Percentiles rank a stretch among this genome's conserved stretches.
phyloP scores from a whole-genome alignment of 2,329 filamentous ascomycete species.

The Scedosporium apiospermum region DNA sequence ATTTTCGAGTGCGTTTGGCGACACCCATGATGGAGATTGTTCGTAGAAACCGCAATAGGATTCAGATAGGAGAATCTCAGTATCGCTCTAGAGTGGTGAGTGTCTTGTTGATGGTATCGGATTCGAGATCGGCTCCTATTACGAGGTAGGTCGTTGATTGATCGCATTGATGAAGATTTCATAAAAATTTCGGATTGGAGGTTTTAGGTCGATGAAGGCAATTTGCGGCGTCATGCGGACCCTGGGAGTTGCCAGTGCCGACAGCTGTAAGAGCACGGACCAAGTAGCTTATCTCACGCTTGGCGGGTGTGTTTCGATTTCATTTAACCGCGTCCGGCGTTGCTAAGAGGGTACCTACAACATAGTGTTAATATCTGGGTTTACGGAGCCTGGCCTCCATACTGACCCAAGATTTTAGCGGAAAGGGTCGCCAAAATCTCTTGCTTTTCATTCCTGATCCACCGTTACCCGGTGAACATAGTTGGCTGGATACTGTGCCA shows the following conservation, averaged over 20 bases:
- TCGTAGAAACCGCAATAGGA: not conserved
- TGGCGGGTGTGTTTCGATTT: constrained; percentile 4
- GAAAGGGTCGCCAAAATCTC: not conserved
- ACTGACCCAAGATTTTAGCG: not conserved
- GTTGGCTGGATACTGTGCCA: not conserved
- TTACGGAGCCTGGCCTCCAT: not conserved
- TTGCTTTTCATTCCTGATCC: not conserved
- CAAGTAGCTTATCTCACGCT: not conserved
- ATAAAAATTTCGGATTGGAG: constrained; percentile 6
- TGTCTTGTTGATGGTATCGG: too few species aligned
- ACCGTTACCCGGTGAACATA: not conserved
- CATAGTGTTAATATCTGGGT: not conserved
- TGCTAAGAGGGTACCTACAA: not conserved
- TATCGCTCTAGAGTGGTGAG: too few species aligned
- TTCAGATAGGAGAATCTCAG: not conserved
- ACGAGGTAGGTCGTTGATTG: not conserved
- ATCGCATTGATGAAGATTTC: not conserved
- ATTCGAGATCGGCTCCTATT: too few species aligned
- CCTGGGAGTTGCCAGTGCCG: not conserved
- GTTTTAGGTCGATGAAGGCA: constrained; percentile 9
- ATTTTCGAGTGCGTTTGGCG: constrained; percentile 86
- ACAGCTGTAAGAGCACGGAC: not conserved
- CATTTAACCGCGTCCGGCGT: constrained; percentile 4
- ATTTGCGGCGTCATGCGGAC: constrained; percentile 4
- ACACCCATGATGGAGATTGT: constrained; percentile 59